These are phyloP conservation scores for Fusarium algeriense DNA, from an alignment of 2,329 filamentous ascomycete genomes.

Conservation along the genomic window DNA sequence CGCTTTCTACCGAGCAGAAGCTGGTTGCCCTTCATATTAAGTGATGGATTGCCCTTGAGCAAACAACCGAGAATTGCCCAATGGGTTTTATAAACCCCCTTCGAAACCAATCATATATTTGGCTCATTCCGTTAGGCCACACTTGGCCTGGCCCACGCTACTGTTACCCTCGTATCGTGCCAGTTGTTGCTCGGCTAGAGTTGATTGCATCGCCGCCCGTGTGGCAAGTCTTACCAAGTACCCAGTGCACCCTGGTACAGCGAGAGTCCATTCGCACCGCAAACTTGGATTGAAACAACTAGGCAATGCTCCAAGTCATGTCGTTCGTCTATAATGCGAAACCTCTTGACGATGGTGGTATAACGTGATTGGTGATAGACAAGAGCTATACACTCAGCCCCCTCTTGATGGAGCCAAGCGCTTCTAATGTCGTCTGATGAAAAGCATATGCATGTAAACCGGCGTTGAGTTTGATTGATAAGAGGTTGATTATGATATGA, in stretches of 20 bases:
- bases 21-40: slow-evolving; percentile 68
- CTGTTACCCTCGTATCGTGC: not conserved
- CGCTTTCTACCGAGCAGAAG: slow-evolving; percentile 77
- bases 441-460: slow-evolving; percentile 30
- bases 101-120: not conserved
- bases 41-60: not conserved
- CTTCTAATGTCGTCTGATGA: slow-evolving; percentile 17
- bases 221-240: not conserved
- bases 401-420: not conserved
- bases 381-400: not conserved
- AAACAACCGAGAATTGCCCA: not conserved
- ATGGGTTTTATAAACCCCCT: not conserved
- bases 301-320: not conserved
- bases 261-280: not conserved
- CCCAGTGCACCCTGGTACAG: not conserved
- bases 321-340: not conserved
- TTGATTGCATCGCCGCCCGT: not conserved
- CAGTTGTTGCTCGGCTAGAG: not conserved
- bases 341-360: not conserved
- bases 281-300: not conserved
- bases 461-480: slow-evolving; percentile 34
- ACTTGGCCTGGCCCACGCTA: not conserved
- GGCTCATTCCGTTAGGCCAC: not conserved
- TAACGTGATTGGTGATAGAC: not conserved
- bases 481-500: slow-evolving; percentile 8